Base-by-base conservation (phyloP, 371 early-diverging fungal genomes). In the Mucor plumbeus region DNA sequence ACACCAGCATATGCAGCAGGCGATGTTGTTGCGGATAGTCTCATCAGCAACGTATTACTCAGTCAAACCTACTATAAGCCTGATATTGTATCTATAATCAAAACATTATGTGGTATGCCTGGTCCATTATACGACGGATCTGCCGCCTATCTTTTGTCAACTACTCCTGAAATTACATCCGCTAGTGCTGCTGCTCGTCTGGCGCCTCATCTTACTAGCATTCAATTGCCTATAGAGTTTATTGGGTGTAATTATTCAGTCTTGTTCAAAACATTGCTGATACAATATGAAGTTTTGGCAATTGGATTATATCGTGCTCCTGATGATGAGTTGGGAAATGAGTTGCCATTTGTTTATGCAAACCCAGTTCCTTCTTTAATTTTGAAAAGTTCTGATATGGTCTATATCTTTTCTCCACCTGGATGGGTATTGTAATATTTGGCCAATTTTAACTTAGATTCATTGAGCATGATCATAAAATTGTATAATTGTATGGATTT, bases 1-100 rank as follows among this genome's bases (percentile, higher is more conserved):
- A 74, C 83, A 7, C 81, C 85, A 1, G 70, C 80, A 3, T 85
- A 81, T 64, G 85, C 85, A 4, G 76, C 80, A 41, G 85, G 85
- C 3, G 76, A 85, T 41, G 85, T 85, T 14, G 67, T 85, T 15
- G 79, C 80, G 5, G 78, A 75, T 17, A 74, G 73, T n/a, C 61
- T 81, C 9, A 64, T 85, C 31, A 81, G 83, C 57, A 80, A 83
- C 43, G 78, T 85, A 0, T 70, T 85, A 7, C 36, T 76, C 13
- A 76, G 78, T 62, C 85, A 85, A 43, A 75, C 82, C 0, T 85
- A 83, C 54, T 80, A 81, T 19, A 83, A 85, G 35, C 69, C 80
- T 0, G 79, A 79, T 33, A 83, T 85, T 70, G 59, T 83, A 26
- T 79, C 82, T n/a, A 72, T 85, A 9, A 76, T 85, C 58, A 85